These are phyloP conservation scores for Colletotrichum horii DNA, from an alignment of 2,329 filamentous ascomycete species.

Conservation along the genomic window DNA sequence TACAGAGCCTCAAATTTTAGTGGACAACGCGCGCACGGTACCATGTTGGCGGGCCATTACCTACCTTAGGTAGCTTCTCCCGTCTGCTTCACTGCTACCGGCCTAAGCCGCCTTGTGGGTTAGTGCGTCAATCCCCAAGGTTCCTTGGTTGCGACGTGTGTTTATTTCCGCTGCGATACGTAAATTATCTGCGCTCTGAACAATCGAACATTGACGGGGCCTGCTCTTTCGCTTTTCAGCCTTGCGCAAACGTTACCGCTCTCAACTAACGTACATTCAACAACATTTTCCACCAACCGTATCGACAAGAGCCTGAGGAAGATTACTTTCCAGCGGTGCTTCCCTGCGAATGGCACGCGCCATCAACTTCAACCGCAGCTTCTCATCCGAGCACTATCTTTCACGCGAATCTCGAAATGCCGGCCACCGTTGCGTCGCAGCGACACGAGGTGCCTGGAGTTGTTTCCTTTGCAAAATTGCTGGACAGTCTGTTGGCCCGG, in stretches of 20 bases:
- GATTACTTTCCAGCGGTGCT: background rate
- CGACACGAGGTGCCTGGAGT: constrained; percentile 59
- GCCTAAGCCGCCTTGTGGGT: too few species aligned
- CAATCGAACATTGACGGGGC: background rate
- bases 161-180: background rate
- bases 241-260: background rate
- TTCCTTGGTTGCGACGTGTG: too few species aligned
- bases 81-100: background rate
- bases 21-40: background rate
- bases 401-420: constrained; percentile 46
- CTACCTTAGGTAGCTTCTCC: too few species aligned
- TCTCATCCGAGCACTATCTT: background rate
- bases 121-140: too few species aligned
- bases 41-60: background rate
- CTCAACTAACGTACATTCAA: background rate
- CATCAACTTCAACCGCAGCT: background rate
- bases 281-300: background rate
- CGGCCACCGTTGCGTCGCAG: constrained; percentile 44
- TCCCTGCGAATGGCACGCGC: background rate
- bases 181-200: background rate
- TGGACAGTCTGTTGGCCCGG: constrained; percentile 62
- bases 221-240: background rate
- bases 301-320: background rate
- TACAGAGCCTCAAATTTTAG: background rate
- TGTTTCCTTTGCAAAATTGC: constrained; percentile 54